These are phyloP conservation scores for Acacia concinna DNA, from an alignment of 331 rosid genomes.

Conservation along the genomic window DNA sequence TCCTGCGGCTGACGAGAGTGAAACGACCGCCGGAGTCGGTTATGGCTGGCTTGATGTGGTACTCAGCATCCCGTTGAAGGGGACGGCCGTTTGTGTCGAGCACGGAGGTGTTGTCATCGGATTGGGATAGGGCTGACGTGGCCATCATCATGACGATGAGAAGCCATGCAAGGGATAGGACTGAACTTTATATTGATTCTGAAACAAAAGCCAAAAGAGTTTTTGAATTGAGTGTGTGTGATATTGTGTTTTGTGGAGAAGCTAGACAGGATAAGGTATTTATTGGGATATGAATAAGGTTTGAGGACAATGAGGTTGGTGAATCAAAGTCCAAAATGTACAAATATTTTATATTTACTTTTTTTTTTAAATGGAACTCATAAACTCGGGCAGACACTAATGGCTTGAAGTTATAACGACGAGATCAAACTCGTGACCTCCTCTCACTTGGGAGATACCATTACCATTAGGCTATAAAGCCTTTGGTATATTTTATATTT, in stretches of 20 bases:
- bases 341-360: background rate
- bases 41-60: conserved; percentile 53
- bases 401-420: too few species aligned
- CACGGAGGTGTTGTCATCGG: conserved; percentile 19
- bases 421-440: too few species aligned
- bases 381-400: too few species aligned
- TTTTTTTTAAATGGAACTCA: too few species aligned
- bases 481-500: too few species aligned
- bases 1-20: conserved; percentile 40
- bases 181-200: too few species aligned
- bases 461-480: too few species aligned
- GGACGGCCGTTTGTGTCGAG: conserved; percentile 42
- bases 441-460: too few species aligned
- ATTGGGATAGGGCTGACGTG: conserved; percentile 34
- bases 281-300: background rate
- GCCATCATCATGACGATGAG: conserved; percentile 22
- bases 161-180: conserved; percentile 32
- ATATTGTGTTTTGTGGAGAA: background rate
- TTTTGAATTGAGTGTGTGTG: too few species aligned
- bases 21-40: conserved; percentile 58
- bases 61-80: conserved; percentile 34
- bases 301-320: background rate
- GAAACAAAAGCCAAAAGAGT: too few species aligned
- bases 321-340: background rate
- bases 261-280: background rate